Conservation (phyloP, 352 stramenopile genomes). For the Phytophthora europaea region DNA sequence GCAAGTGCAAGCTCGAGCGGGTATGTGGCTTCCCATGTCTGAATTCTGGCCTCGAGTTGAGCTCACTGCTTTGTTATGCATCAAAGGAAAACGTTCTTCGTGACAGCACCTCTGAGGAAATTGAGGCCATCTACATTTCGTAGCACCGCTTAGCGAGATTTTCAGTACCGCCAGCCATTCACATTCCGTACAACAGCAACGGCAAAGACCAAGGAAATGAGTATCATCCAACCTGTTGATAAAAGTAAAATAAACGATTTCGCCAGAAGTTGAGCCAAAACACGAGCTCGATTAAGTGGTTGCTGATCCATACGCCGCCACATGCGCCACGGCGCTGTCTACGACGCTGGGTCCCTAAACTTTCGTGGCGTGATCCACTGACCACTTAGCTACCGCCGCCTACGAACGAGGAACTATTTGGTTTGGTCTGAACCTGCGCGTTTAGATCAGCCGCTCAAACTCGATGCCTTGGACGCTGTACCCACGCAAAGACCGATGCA, state of each 20-base stretch:
- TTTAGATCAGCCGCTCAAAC: constrained; percentile 86
- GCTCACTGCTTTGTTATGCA: not conserved
- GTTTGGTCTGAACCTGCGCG: constrained; percentile 1
- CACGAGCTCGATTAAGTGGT: constrained; percentile 28
- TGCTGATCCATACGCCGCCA: constrained; percentile 19
- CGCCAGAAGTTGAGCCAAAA: constrained; percentile 21
- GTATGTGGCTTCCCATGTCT: constrained; percentile 9
- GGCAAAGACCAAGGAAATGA: not conserved
- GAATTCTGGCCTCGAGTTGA: not conserved
- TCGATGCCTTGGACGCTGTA: constrained; percentile 87
- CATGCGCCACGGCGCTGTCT: constrained; percentile 17
- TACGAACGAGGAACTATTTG: constrained; percentile 20
- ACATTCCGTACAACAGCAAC: no score
- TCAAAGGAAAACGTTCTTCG: constrained; percentile 87
- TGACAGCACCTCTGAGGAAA: constrained; percentile 87
- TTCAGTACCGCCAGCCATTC: not conserved
- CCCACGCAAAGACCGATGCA: constrained; percentile 87
- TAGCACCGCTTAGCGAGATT: constrained; percentile 31
- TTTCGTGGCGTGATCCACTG: constrained; percentile 11
- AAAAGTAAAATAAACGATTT: constrained; percentile 30
- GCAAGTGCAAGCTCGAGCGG: constrained; percentile 87
- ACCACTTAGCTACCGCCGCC: constrained; percentile 14
- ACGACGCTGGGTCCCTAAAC: constrained; percentile 27
- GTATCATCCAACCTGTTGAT: not conserved
- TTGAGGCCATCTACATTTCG: constrained; percentile 86